These are phyloP conservation scores for Epichloe bromicola DNA, from an alignment of 2,329 filamentous ascomycete species.

Conservation along the genomic window DNA sequence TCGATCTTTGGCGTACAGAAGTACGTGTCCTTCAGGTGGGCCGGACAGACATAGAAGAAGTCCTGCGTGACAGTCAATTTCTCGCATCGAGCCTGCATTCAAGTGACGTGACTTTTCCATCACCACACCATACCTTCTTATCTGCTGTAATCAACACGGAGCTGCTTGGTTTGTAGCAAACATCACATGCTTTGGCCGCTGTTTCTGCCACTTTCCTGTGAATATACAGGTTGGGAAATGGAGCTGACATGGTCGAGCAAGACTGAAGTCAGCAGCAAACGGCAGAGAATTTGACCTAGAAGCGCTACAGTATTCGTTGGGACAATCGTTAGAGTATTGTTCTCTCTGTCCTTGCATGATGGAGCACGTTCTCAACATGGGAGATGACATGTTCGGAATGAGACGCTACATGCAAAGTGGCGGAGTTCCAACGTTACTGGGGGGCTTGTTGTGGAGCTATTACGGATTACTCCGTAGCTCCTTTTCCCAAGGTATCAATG, in stretches of 20 bases:
- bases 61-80: slow-evolving; percentile 31
- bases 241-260: slow-evolving; percentile 9
- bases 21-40: slow-evolving; percentile 68
- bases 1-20: slow-evolving; percentile 71
- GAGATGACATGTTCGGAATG: neutral
- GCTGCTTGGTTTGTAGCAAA: slow-evolving; percentile 80
- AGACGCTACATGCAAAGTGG: neutral
- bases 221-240: slow-evolving; percentile 66
- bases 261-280: neutral
- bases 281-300: neutral
- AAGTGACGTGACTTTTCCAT: neutral
- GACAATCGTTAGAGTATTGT: neutral
- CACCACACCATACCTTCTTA: slow-evolving; percentile 52
- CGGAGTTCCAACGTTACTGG: neutral
- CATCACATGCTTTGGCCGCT: slow-evolving; percentile 72
- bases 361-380: neutral
- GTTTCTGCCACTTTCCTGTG: slow-evolving; percentile 77
- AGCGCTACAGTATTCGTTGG: too few species aligned
- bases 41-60: slow-evolving; percentile 82
- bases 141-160: slow-evolving; percentile 83
- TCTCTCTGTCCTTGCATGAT: neutral
- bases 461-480: too few species aligned
- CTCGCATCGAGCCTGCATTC: neutral
- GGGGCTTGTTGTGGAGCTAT: too few species aligned
- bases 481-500: too few species aligned